These are phyloP conservation scores for Annulohypoxylon moriforme DNA, from an alignment of 495 filamentous ascomycete species.

Conservation along the genomic window DNA sequence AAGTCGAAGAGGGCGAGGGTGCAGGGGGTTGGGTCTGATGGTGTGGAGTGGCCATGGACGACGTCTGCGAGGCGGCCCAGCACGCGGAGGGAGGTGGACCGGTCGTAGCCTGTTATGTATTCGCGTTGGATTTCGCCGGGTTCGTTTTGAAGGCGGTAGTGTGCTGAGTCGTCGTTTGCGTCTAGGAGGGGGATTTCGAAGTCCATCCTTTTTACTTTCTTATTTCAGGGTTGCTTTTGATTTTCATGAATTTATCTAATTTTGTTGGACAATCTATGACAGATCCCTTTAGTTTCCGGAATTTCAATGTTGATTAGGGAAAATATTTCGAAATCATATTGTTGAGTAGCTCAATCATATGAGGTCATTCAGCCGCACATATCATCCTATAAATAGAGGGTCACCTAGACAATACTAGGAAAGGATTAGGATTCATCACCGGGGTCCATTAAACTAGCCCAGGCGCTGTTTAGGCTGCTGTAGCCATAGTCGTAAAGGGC, in stretches of 20 bases:
- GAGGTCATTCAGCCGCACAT: background rate
- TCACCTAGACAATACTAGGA: background rate
- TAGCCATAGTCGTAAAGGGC: background rate
- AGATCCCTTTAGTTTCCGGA: no score
- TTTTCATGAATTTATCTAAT: background rate
- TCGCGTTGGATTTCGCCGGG: constrained; percentile 23
- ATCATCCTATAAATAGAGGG: background rate
- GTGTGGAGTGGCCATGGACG: constrained; percentile 12
- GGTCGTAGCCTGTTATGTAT: constrained; percentile 29
- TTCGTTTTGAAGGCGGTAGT: constrained; percentile 29
- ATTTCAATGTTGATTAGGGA: no score
- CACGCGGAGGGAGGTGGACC: constrained; percentile 11
- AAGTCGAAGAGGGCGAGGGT: constrained; percentile 27
- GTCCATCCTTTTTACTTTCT: constrained; percentile 17
- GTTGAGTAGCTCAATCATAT: background rate
- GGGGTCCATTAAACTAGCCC: background rate
- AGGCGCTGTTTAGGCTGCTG: background rate
- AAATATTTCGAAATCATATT: no score
- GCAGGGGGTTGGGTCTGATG: background rate
- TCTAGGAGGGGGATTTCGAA: constrained; percentile 25
- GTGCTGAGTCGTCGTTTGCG: constrained; percentile 24
- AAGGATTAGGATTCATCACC: background rate
- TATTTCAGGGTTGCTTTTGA: background rate
- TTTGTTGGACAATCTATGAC: no score
- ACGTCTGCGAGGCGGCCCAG: constrained; percentile 17